A percentile compares a stretch with the other conserved stretches of the same genome.
Conservation (phyloP, 495 filamentous ascomycete genomes). For the Penicillium waksmanii region DNA sequence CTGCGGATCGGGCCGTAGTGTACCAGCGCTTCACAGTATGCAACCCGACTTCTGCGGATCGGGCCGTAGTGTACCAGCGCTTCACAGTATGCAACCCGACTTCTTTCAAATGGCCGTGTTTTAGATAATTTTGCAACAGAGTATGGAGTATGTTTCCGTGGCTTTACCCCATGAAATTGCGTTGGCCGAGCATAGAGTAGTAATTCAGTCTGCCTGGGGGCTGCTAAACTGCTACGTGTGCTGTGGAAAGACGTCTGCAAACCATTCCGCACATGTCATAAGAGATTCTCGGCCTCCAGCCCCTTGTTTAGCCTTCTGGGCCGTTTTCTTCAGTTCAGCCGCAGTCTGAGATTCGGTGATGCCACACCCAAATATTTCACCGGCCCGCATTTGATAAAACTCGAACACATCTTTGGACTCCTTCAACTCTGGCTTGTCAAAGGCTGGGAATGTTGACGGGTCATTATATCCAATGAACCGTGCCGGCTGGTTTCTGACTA, state of each 20-base stretch:
- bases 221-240: no score
- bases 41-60: no score
- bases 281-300: background rate
- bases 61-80: no score
- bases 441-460: background rate
- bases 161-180: no score
- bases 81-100: no score
- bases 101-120: no score
- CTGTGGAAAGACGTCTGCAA: background rate
- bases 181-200: no score
- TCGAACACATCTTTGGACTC: background rate
- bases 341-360: constrained; percentile 9
- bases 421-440: background rate
- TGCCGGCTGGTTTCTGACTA: background rate
- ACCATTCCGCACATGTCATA: background rate
- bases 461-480: background rate
- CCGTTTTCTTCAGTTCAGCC: background rate
- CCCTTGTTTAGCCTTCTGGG: background rate
- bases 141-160: no score
- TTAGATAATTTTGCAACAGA: no score
- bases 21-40: no score
- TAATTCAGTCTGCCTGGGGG: no score
- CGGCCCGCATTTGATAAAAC: constrained; percentile 3
- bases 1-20: no score
- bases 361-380: background rate